A percentile compares a stretch with the other conserved stretches of the same genome.
Conservation (phyloP, 2,329 filamentous ascomycete species). For the Catunica adiposa region DNA sequence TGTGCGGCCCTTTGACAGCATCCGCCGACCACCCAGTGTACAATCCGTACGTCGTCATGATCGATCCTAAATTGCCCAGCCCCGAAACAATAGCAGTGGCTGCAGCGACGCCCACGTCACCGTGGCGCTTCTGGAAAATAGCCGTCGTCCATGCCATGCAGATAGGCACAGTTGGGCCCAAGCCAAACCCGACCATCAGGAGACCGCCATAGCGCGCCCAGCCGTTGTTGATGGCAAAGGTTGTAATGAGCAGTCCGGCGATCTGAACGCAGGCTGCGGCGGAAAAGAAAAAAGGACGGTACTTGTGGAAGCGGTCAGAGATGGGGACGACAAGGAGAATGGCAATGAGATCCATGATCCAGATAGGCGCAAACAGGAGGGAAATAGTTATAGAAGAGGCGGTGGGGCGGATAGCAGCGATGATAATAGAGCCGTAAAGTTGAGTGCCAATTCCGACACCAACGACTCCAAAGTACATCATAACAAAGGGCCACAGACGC, state of each 20-base stretch:
- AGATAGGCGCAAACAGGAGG: constrained; percentile 77
- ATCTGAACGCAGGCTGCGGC: constrained; percentile 64
- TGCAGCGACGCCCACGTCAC: constrained; percentile 78
- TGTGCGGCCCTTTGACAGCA: constrained; percentile 45
- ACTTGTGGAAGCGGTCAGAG: constrained; percentile 69
- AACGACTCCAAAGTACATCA: constrained; percentile 94
- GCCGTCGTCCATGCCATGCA: constrained; percentile 90
- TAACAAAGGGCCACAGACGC: constrained; percentile 67
- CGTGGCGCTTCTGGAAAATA: constrained; percentile 76
- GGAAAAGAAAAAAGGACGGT: constrained; percentile 68
- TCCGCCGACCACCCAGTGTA: constrained; percentile 79
- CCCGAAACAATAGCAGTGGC: constrained; percentile 75
- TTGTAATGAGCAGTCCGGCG: constrained; percentile 60
- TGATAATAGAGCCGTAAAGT: constrained; percentile 75
- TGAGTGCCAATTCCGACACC: constrained; percentile 84
- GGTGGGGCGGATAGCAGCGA: constrained; percentile 55
- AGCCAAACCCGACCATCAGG: constrained; percentile 77
- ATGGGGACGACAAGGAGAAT: constrained; percentile 74
- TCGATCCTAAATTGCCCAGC: constrained; percentile 70
- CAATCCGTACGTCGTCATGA: constrained; percentile 75
- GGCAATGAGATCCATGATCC: constrained; percentile 81
- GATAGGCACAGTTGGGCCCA: constrained; percentile 79
- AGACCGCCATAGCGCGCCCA: constrained; percentile 81
- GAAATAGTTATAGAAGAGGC: constrained; percentile 62
- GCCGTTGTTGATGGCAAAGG: constrained; percentile 51